Evolutionary conservation across 148 eudicot genomes (phyloP), one percentile per base, ranked within the genome.

Genomic region (Heliosperma pusillum): DNA sequence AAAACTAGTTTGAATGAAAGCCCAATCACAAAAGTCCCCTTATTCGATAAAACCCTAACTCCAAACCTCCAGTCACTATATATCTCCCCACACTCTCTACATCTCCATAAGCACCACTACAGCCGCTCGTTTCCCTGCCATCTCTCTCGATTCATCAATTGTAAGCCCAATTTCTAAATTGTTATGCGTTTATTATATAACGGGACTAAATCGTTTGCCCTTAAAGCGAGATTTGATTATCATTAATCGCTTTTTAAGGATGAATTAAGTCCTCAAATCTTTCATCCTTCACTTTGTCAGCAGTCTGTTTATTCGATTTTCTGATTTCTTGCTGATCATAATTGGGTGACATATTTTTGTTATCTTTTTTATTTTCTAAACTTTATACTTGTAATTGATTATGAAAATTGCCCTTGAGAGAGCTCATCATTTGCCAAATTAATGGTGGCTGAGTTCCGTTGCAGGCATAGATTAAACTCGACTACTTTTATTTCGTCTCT

Each of bases 291-390:
- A 66, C 69, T 66, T 66, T 66, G 69, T 66, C 69, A 66, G 69
- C 69, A 7, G 69, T 66, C 69, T 66, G 69, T 33, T 66, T 66
- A 33, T 11, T 19, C 33, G 7, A 16, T 66, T 66, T 66, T 30
- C 69, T 66, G 69, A 33, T 66, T 66, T 11, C 69, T 66, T 30
- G 69, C 69, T 66, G 69, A 66, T 66, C 69, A 66, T 66, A 66
- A 30, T 19, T 29, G 69, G 69, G n/a, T 66, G 69, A 33, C 47
- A 66, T 13, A 66, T 10, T 64, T 57, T n/a, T 56, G 5, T 56
- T 36, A 36, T 36, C 42, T 36, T 0, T 36, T 36, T 36, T 6
- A 4, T 6, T n/a, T n/a, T n/a, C n/a, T n/a, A n/a, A n/a, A n/a
- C n/a, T n/a, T n/a, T n/a, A n/a, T n/a, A n/a, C n/a, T n/a, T n/a